phyloP scores from a whole-genome alignment of 2,329 filamentous ascomycete species.

The Pyrenochaeta sp. region DNA sequence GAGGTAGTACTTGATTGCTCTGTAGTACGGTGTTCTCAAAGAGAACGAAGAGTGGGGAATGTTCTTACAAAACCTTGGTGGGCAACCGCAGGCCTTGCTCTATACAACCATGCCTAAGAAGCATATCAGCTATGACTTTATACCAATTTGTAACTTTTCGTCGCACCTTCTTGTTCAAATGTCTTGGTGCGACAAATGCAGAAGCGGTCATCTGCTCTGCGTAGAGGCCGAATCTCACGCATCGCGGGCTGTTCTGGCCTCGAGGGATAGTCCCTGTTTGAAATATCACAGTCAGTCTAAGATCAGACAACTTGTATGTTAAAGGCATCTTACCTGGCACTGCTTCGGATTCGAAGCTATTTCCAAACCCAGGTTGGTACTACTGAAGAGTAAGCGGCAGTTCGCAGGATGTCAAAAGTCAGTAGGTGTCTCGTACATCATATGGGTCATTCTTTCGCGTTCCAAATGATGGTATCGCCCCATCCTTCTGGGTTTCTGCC shows the following conservation, averaged over 20 bases:
- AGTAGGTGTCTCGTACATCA: slow-evolving; percentile 54
- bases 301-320: too few species aligned
- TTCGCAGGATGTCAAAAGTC: neutral
- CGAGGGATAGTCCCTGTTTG: slow-evolving; percentile 51
- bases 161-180: slow-evolving; percentile 43
- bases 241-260: slow-evolving; percentile 54
- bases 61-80: slow-evolving; percentile 48
- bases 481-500: slow-evolving; percentile 68
- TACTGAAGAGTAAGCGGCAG: slow-evolving; percentile 26
- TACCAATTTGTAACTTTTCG: neutral
- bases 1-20: too few species aligned
- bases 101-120: slow-evolving; percentile 38
- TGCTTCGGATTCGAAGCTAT: slow-evolving; percentile 58
- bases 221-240: slow-evolving; percentile 46
- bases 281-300: too few species aligned
- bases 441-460: slow-evolving; percentile 63
- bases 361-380: slow-evolving; percentile 66
- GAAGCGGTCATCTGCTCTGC: slow-evolving; percentile 49
- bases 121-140: slow-evolving; percentile 7
- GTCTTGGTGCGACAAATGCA: slow-evolving; percentile 45
- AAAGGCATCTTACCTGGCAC: slow-evolving; percentile 45
- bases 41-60: slow-evolving; percentile 1
- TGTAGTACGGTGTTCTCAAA: too few species aligned
- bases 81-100: slow-evolving; percentile 47
- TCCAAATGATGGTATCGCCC: slow-evolving; percentile 61